Conservation (phyloP, 257 asterid species). For the Solanum rostratum region DNA sequence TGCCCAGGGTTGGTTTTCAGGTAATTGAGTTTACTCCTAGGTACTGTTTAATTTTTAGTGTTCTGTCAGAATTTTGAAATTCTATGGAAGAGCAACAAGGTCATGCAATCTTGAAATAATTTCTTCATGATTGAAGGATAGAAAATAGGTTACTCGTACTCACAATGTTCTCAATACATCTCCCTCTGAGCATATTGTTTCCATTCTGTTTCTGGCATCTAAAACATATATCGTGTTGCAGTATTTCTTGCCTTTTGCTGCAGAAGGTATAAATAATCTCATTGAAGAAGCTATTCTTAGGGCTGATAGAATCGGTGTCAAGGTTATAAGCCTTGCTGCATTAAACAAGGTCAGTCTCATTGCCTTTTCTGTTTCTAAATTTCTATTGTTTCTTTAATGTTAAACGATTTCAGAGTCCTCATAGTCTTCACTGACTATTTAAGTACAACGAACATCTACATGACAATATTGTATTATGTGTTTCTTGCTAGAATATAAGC, state of each 20-base stretch:
- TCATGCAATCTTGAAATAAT: neutral
- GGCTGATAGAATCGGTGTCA: conserved; percentile 80
- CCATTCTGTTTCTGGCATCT: neutral
- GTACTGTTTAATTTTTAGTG: neutral
- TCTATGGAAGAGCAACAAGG: neutral
- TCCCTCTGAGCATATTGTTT: neutral
- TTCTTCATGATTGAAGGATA: neutral
- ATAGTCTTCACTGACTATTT: neutral
- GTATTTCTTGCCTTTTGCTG: conserved; percentile 92
- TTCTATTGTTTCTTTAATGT: neutral
- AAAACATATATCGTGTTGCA: conserved; percentile 29
- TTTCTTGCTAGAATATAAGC: neutral
- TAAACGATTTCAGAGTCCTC: neutral
- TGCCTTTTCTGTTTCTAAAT: neutral
- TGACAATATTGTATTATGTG: neutral
- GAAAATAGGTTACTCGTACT: neutral
- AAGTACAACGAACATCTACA: neutral
- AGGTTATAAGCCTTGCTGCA: conserved; percentile 96
- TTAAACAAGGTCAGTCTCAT: conserved; percentile 53
- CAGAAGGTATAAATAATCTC: conserved; percentile 72
- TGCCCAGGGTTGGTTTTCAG: conserved; percentile 94
- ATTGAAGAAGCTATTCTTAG: conserved; percentile 88
- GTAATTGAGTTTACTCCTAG: conserved; percentile 11
- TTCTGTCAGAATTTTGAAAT: neutral
- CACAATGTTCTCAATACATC: neutral